A percentile compares a stretch with the other conserved stretches of the same genome.
Evolutionary conservation across 257 asterid species (phyloP).

Genomic region (Solanum arcanum): DNA sequence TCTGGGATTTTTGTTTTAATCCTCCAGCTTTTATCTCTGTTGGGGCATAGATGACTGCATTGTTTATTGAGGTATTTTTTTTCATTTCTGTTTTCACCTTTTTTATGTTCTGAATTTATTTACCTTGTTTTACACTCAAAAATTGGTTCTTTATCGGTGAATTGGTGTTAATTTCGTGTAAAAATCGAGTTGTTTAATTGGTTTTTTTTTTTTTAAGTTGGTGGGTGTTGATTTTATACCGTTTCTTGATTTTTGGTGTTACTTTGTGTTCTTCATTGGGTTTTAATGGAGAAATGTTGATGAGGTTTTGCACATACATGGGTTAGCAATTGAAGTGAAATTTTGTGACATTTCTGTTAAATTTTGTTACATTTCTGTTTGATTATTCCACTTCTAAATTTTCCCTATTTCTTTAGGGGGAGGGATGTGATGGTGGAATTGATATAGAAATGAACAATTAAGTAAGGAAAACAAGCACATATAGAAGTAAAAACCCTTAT

Average conservation of each 20-base stretch:
- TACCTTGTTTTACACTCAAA: neutral
- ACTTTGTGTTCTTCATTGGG: neutral
- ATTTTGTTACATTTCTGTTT: neutral
- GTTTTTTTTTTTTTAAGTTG: neutral
- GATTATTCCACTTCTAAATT: neutral
- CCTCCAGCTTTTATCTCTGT: neutral
- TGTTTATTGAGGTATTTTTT: neutral
- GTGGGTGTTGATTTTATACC: neutral
- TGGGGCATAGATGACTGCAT: neutral
- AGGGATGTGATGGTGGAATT: neutral
- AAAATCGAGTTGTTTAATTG: neutral
- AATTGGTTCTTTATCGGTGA: neutral
- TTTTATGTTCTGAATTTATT: neutral
- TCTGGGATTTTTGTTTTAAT: neutral
- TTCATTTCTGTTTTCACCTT: neutral
- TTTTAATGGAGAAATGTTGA: neutral
- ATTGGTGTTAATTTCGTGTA: neutral
- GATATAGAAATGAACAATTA: neutral
- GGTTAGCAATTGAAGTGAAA: neutral
- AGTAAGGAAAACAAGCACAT: neutral
- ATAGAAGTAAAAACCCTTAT: neutral
- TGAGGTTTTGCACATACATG: neutral
- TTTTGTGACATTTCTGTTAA: neutral
- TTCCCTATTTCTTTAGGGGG: neutral
- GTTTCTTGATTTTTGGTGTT: neutral